A percentile compares a stretch with the other conserved stretches of the same genome.
Evolutionary conservation across 2,329 filamentous ascomycete species (phyloP).

Genomic region (Fusarium continuum): DNA sequence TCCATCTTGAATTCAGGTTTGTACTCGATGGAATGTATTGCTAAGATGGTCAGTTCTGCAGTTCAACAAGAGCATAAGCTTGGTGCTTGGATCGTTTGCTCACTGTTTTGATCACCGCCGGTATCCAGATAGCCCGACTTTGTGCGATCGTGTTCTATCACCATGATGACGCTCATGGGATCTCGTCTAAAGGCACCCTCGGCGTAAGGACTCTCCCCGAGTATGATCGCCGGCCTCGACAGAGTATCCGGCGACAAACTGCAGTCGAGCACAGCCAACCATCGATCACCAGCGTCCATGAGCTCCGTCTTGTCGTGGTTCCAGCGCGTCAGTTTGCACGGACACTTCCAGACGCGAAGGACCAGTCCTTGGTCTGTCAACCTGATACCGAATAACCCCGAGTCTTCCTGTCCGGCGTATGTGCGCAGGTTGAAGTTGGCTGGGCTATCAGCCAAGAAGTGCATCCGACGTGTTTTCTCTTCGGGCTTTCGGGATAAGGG

Average conservation of each 20-base stretch:
- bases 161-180: constrained; percentile 40
- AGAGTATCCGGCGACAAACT: constrained; percentile 41
- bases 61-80: not conserved
- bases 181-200: constrained; percentile 34
- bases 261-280: constrained; percentile 43
- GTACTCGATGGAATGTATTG: constrained; percentile 41
- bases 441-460: constrained; percentile 40
- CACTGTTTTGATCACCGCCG: constrained; percentile 27
- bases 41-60: constrained; percentile 21
- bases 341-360: constrained; percentile 42
- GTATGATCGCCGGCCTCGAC: constrained; percentile 40
- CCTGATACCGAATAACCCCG: constrained; percentile 33
- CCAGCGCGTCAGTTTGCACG: constrained; percentile 38
- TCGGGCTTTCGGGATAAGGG: constrained; percentile 21
- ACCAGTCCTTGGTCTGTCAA: constrained; percentile 40
- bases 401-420: constrained; percentile 40
- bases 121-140: constrained; percentile 38
- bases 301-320: constrained; percentile 37
- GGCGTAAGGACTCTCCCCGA: constrained; percentile 35
- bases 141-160: constrained; percentile 39
- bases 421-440: constrained; percentile 41
- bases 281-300: constrained; percentile 32
- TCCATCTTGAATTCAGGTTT: constrained; percentile 42
- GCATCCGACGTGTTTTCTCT: constrained; percentile 33
- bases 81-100: not conserved